Base-by-base conservation (phyloP, 176 grass and related monocot genomes). In the Phoenix roebelenii region DNA sequence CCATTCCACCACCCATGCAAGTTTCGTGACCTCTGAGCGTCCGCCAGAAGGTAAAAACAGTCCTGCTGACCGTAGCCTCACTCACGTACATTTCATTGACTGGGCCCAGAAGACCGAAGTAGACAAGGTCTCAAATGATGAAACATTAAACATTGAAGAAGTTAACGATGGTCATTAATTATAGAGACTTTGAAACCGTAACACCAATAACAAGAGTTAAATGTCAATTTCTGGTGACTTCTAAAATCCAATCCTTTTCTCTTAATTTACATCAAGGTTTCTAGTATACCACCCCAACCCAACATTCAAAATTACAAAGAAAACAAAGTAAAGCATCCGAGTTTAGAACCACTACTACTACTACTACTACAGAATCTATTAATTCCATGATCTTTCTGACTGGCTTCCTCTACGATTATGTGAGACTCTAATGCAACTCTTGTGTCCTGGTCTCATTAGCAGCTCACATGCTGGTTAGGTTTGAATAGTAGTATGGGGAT, bases 11-110 rank as follows among this genome's bases (percentile, higher is more conserved):
- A 26, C 5, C 32, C 60, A 49, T 48, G 60, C 60, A 62, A 48
- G 60, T 48, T 49, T 62, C 60, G 20, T 62, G 30, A 62, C 28
- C 60, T 62, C 60, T 62, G 30, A 49, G 60, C 60, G 15, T 7
- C 17, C 2, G 24, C 25, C 17, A 5, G 58, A n/a, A 15, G 24
- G 14, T 1, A 7, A 23, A 28, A 29, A 12, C 10, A 7, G 57
- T 58, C 22, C 16, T 24, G 56, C 56, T 58, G 56, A 59, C 15
- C 15, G 3, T 26, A 30, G 23, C 25, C 25, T 26, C 12, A 15
- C 57, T 59, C 57, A 59, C 3, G 57, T 26, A 59, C 57, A 59
- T 59, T 59, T 30, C 57, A 28, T 28, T 59, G 25, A 16, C 25
- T 17, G 23, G 22, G 15, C 16, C 57, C 56, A 24, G 16, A 16